Evolutionary conservation across 1,284 basidiomycete species (phyloP).

Genomic region (Cutaneotrichosporon daszewskae): DNA sequence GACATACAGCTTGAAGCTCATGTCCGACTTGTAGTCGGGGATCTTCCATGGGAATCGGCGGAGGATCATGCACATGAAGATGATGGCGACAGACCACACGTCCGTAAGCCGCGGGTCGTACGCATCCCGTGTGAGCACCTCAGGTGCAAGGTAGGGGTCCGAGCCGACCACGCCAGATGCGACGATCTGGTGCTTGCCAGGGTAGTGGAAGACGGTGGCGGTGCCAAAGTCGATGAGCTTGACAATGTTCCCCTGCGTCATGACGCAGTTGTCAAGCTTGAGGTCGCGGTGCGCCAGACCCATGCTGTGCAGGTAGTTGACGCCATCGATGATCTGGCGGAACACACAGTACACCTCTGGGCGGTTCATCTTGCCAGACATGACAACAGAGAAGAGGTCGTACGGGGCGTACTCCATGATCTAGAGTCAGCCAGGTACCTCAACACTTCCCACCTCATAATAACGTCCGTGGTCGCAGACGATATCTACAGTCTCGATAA

Average conservation of each 20-base stretch:
- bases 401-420: slow-evolving; percentile 99
- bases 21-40: slow-evolving; percentile 88
- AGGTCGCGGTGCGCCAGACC: slow-evolving; percentile 97
- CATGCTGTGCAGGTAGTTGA: slow-evolving; percentile 95
- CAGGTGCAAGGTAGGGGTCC: slow-evolving; percentile 96
- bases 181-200: slow-evolving; percentile 72
- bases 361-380: slow-evolving; percentile 97
- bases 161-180: slow-evolving; percentile 93
- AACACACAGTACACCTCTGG: slow-evolving; percentile 99
- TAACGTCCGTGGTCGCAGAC: slow-evolving; percentile 96
- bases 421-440: slow-evolving; percentile 48
- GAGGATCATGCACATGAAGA: slow-evolving; percentile 99
- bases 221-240: slow-evolving; percentile 99
- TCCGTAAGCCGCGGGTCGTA: slow-evolving; percentile 98
- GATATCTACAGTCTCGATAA: slow-evolving; percentile 98
- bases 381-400: slow-evolving; percentile 98
- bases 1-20: slow-evolving; percentile 85
- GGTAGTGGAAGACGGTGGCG: slow-evolving; percentile 97
- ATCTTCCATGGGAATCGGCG: slow-evolving; percentile 99
- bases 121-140: slow-evolving; percentile 71
- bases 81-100: slow-evolving; percentile 97
- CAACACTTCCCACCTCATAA: slow-evolving; percentile 72
- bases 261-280: slow-evolving; percentile 99
- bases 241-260: slow-evolving; percentile 88
- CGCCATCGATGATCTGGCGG: slow-evolving; percentile 95